Evolutionary conservation across 768 basidiomycete species (phyloP), one percentile per base, ranked within the genome.

Genomic region (Erythrobasidium yunnanense): DNA sequence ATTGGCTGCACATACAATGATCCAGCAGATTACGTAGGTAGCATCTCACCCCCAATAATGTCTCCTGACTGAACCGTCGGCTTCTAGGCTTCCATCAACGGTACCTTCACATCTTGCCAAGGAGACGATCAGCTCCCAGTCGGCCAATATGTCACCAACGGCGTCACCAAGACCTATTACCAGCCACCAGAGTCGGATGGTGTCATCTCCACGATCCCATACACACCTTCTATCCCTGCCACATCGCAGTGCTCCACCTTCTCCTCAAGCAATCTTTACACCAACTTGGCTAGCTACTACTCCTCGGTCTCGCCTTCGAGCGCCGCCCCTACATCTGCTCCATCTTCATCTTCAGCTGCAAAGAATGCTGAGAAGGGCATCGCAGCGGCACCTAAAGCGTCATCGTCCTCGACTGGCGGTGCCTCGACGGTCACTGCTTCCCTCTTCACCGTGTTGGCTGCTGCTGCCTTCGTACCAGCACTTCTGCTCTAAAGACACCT

Each of bases 1-100:
- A 84, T 87, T 55, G 88, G 88, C 8, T 85, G 85, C 70, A 72
- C 68, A 1, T 88, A 83, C 79, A 89, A 88, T 74, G 84, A 81
- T 18, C 87, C 87, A 17, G 83, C 81, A 74, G 75, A 78, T 33
- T 85, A 85, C 34, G n/a, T n/a, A n/a, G n/a, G n/a, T n/a, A n/a
- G n/a, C n/a, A n/a, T n/a, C n/a, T n/a, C n/a, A n/a, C n/a, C n/a
- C n/a, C n/a, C n/a, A n/a, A n/a, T n/a, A n/a, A n/a, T n/a, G n/a
- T n/a, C n/a, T n/a, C n/a, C n/a, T n/a, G n/a, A n/a, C n/a, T n/a
- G n/a, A n/a, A n/a, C n/a, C n/a, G n/a, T n/a, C n/a, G n/a, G n/a
- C n/a, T n/a, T n/a, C n/a, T n/a, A n/a, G n/a, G 74, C 80, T 52
- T 78, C 25, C 3, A 68, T 73, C 67, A 69, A 83, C 49, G 81